Percentiles rank a stretch among this genome's conserved stretches.
phyloP scores from a whole-genome alignment of 495 filamentous ascomycete species.

The Beverwykella pulmonaria region DNA sequence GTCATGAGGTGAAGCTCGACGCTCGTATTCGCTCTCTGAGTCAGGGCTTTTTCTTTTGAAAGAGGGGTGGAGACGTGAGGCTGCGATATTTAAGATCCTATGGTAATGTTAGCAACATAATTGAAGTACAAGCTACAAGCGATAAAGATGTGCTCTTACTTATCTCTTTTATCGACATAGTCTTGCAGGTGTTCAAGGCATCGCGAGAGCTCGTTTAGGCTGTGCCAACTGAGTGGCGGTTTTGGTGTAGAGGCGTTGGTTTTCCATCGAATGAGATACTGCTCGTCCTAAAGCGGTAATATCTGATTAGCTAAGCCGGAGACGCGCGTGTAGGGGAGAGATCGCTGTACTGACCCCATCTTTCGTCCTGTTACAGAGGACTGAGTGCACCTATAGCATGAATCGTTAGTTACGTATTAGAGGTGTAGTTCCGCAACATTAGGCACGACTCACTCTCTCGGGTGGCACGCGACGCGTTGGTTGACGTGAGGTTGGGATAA shows the following conservation, averaged over 20 bases:
- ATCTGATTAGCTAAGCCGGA: constrained; percentile 26
- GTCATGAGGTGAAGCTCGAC: constrained; percentile 28
- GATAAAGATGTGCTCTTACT: constrained; percentile 10
- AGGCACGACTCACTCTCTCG: constrained; percentile 18
- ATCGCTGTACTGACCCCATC: constrained; percentile 20
- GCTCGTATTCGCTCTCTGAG: constrained; percentile 17
- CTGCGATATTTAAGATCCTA: background rate
- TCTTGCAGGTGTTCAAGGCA: constrained; percentile 43
- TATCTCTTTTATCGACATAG: constrained; percentile 41
- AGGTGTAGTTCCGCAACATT: background rate
- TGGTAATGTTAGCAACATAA: background rate
- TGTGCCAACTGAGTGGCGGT: constrained; percentile 44
- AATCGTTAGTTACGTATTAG: constrained; percentile 6
- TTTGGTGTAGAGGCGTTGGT: background rate
- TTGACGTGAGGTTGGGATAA: constrained; percentile 7
- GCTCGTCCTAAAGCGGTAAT: constrained; percentile 38
- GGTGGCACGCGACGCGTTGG: constrained; percentile 9
- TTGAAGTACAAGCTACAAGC: background rate
- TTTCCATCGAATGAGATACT: constrained; percentile 46
- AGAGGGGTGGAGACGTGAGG: constrained; percentile 2
- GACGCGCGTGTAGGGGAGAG: background rate
- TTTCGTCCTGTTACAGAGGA: constrained; percentile 27
- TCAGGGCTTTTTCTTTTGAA: constrained; percentile 43
- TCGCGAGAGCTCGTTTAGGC: constrained; percentile 36
- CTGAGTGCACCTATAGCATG: constrained; percentile 22